phyloP scores from a whole-genome alignment of 768 basidiomycete genomes.

The Omphalotus guepiniiformis region DNA sequence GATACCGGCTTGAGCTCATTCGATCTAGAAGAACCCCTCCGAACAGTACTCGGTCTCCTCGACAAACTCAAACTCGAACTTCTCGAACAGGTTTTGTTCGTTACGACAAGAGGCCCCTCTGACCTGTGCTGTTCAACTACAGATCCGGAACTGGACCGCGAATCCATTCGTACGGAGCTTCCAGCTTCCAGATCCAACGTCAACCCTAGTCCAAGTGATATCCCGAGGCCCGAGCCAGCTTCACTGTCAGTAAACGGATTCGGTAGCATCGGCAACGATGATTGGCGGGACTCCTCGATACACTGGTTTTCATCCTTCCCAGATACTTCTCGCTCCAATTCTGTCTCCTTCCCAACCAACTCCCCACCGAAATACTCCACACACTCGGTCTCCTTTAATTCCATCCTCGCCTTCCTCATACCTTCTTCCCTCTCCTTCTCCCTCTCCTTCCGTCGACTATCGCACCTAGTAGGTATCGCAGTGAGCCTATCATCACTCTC shows the following conservation, averaged over 20 bases:
- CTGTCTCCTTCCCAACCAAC: neutral
- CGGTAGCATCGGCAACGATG: neutral
- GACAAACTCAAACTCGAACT: neutral
- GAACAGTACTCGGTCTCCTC: neutral
- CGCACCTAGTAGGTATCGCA: neutral
- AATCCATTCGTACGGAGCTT: neutral
- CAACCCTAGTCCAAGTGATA: neutral
- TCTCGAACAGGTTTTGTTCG: neutral
- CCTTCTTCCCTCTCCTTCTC: neutral
- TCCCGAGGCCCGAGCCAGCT: neutral
- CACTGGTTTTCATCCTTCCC: neutral
- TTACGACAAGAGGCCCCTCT: neutral
- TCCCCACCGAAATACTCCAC: conserved; percentile 6
- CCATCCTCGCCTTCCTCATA: neutral
- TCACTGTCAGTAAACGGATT: neutral
- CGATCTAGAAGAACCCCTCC: no score
- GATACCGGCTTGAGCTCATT: no score
- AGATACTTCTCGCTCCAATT: neutral
- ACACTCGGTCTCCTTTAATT: neutral
- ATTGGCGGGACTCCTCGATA: neutral
- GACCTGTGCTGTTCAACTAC: conserved; percentile 1
- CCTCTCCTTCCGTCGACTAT: neutral
- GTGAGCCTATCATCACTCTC: conserved; percentile 2
- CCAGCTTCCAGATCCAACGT: neutral
- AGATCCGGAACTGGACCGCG: neutral